A percentile compares a stretch with the other conserved stretches of the same genome.
These are phyloP conservation scores for Ophiostoma australiae DNA, from an alignment of 2,329 filamentous ascomycete genomes.

Conservation along the genomic window DNA sequence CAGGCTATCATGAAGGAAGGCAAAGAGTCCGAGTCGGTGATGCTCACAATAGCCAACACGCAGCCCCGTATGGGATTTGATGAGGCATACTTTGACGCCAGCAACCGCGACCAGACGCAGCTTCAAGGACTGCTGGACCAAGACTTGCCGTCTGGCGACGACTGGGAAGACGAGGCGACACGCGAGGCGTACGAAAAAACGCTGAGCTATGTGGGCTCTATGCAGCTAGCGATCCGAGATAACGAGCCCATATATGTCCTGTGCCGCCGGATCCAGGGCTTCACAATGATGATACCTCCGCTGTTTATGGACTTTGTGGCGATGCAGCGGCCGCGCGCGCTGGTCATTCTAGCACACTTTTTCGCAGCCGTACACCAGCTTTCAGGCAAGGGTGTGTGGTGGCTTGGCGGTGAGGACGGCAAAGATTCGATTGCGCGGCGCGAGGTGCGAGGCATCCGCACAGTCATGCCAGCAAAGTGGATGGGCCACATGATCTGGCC, in stretches of 20 bases:
- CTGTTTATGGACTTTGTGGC: slow-evolving; percentile 30
- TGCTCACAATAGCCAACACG: slow-evolving; percentile 26
- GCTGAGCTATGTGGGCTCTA: slow-evolving; percentile 31
- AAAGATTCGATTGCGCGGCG: slow-evolving; percentile 28
- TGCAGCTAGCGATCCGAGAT: slow-evolving; percentile 30
- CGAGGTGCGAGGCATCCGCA: slow-evolving; percentile 31
- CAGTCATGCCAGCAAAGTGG: slow-evolving; percentile 29
- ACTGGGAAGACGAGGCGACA: slow-evolving; percentile 29
- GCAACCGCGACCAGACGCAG: slow-evolving; percentile 27
- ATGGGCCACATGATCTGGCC: slow-evolving; percentile 30
- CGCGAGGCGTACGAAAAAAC: slow-evolving; percentile 32
- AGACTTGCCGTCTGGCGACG: slow-evolving; percentile 26
- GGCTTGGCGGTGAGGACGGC: slow-evolving; percentile 28
- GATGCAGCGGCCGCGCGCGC: slow-evolving; percentile 29
- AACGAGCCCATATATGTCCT: slow-evolving; percentile 34
- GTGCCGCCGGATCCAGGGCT: slow-evolving; percentile 30
- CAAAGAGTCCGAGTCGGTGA: slow-evolving; percentile 24
- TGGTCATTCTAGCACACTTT: slow-evolving; percentile 31
- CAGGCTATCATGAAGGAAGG: slow-evolving; percentile 26
- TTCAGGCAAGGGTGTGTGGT: slow-evolving; percentile 29
- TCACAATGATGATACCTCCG: slow-evolving; percentile 30
- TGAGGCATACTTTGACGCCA: slow-evolving; percentile 30
- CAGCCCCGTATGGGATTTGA: slow-evolving; percentile 30
- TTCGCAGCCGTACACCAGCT: slow-evolving; percentile 30
- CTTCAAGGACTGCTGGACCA: slow-evolving; percentile 28